These are phyloP conservation scores for Metschnikowia anglica DNA, from an alignment of 805 yeast genomes.

Conservation along the genomic window DNA sequence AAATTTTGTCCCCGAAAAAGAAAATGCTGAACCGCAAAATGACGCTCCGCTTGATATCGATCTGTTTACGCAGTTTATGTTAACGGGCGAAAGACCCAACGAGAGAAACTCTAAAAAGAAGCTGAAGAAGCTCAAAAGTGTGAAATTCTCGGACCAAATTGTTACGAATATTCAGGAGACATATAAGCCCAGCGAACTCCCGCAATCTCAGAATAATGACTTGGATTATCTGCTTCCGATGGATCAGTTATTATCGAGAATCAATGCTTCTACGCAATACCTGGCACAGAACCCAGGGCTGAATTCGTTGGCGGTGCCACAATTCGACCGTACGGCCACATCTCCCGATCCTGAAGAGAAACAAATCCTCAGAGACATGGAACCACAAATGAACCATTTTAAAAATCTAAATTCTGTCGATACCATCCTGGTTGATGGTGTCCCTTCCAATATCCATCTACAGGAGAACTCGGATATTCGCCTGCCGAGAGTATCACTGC, in stretches of 20 bases:
- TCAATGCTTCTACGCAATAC: constrained; percentile 25
- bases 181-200: constrained; percentile 14
- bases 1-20: constrained; percentile 2
- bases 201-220: constrained; percentile 20
- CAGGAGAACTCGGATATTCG: constrained; percentile 17
- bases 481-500: constrained; percentile 17
- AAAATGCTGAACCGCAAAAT: constrained; percentile 6
- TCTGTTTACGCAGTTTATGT: constrained; percentile 76
- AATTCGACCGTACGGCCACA: constrained; percentile 11
- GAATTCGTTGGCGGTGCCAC: constrained; percentile 14
- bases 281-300: constrained; percentile 1
- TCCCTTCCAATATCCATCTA: constrained; percentile 54
- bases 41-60: constrained; percentile 66
- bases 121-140: constrained; percentile 53
- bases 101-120: constrained; percentile 41
- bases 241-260: constrained; percentile 62
- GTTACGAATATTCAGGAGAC: constrained; percentile 44
- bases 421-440: constrained; percentile 71
- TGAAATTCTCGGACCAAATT: constrained; percentile 70
- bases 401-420: constrained; percentile 72
- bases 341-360: constrained; percentile 59
- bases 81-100: constrained; percentile 75
- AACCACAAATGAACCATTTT: constrained; percentile 65
- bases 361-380: constrained; percentile 71
- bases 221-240: constrained; percentile 69